Conservation (phyloP, 148 eudicot genomes). For the Simmondsia chinensis region DNA sequence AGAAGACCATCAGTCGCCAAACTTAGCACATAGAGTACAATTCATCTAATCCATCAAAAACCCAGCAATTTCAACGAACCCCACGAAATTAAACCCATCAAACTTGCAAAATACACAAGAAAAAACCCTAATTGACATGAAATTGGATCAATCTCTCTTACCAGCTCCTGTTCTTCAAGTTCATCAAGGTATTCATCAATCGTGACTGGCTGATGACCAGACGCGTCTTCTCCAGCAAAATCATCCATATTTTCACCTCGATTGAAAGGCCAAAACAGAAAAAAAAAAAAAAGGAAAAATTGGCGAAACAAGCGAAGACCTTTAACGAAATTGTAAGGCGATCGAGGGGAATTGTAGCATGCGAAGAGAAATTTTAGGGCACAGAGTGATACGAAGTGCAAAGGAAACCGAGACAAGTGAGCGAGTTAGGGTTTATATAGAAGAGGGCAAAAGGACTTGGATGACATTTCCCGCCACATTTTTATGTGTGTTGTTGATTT, state of each 20-base stretch:
- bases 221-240: constrained; percentile 24
- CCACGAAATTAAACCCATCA: not conserved
- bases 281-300: not conserved
- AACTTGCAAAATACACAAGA: constrained; percentile 6
- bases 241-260: constrained; percentile 37
- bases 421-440: constrained; percentile 5
- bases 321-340: no score
- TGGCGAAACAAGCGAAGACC: no score
- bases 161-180: constrained; percentile 84
- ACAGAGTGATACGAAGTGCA: not conserved
- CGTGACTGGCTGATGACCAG: constrained; percentile 42
- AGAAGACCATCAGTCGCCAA: no score
- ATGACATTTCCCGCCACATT: constrained; percentile 24
- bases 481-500: no score
- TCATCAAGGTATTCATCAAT: constrained; percentile 65
- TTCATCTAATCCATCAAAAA: no score
- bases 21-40: no score
- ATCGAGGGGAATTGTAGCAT: no score
- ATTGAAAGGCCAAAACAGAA: not conserved
- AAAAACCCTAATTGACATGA: not conserved
- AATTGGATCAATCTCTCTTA: constrained; percentile 12
- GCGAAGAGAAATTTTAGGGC: no score
- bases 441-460: constrained; percentile 1
- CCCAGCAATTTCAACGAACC: not conserved
- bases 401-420: not conserved